Percentiles rank a stretch among this genome's conserved stretches.
Conservation (phyloP, 495 filamentous ascomycete genomes). For the Xylaria nigripes region DNA sequence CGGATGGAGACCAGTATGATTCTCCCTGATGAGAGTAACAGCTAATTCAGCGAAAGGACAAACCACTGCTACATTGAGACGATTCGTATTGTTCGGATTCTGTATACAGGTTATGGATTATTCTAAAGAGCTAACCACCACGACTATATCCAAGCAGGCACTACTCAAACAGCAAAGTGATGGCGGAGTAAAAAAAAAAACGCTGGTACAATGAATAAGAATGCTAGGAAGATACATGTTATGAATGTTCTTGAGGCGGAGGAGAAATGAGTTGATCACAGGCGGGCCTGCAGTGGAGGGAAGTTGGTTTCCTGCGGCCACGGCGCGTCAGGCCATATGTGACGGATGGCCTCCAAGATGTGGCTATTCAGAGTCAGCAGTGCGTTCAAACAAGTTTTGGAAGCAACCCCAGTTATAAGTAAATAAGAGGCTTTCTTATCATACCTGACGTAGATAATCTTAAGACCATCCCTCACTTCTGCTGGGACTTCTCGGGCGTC, state of each 20-base stretch:
- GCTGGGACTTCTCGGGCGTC: constrained; percentile 86
- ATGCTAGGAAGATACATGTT: not conserved
- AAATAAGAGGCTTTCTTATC: constrained; percentile 24
- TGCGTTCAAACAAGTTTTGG: constrained; percentile 17
- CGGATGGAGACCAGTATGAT: no score
- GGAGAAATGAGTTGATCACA: constrained; percentile 10
- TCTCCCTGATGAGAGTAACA: no score
- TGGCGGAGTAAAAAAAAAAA: constrained; percentile 8
- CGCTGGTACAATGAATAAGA: not conserved
- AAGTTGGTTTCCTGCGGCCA: constrained; percentile 64
- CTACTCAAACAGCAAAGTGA: constrained; percentile 1
- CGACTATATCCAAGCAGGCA: not conserved
- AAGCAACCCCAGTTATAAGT: not conserved
- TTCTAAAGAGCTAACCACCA: not conserved
- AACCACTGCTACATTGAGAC: no score
- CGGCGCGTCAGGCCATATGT: constrained; percentile 75
- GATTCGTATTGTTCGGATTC: no score
- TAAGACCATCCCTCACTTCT: constrained; percentile 80
- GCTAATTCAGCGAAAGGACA: no score
- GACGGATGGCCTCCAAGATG: constrained; percentile 80
- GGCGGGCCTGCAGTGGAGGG: constrained; percentile 18
- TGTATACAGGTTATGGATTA: not conserved
- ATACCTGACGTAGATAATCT: constrained; percentile 84
- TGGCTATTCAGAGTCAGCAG: constrained; percentile 42
- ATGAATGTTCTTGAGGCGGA: not conserved